These are phyloP conservation scores for Bertia moriformis DNA, from an alignment of 2,329 filamentous ascomycete species.

Conservation along the genomic window DNA sequence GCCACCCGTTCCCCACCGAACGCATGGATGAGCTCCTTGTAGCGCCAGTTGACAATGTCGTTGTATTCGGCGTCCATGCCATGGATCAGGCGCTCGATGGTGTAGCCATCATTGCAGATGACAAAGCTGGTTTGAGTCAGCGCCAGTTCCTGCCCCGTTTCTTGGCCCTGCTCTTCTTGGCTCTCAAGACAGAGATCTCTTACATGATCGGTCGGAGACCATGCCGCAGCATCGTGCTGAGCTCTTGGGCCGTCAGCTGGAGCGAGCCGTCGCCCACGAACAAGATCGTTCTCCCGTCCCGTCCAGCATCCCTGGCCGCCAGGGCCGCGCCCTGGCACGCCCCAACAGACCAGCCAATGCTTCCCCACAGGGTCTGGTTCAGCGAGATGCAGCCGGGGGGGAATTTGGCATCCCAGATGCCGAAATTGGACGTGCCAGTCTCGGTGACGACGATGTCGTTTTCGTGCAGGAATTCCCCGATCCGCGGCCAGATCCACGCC, in stretches of 20 bases:
- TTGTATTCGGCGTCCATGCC: constrained; percentile 71
- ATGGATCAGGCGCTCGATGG: constrained; percentile 79
- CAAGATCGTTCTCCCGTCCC: constrained; percentile 57
- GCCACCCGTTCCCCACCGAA: constrained; percentile 7
- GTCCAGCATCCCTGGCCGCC: constrained; percentile 50
- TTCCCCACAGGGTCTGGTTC: constrained; percentile 54
- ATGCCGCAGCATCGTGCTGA: constrained; percentile 70
- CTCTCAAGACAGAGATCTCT: constrained; percentile 21
- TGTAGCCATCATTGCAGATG: constrained; percentile 78
- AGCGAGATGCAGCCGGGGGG: constrained; percentile 59
- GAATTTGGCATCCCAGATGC: constrained; percentile 74
- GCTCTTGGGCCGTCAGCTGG: constrained; percentile 71
- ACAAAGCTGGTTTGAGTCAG: constrained; percentile 62
- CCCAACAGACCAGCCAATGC: constrained; percentile 52
- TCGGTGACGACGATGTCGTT: constrained; percentile 73
- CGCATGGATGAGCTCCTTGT: constrained; percentile 16
- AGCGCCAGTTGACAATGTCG: constrained; percentile 64
- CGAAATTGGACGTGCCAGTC: constrained; percentile 78
- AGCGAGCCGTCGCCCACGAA: constrained; percentile 84
- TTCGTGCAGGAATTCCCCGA: constrained; percentile 54
- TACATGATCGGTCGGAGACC: constrained; percentile 64
- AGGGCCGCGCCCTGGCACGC: constrained; percentile 55
- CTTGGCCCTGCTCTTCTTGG: constrained; percentile 4
- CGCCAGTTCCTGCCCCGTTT: constrained; percentile 4
- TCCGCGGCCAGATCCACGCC: constrained; percentile 65